A percentile compares a stretch with the other conserved stretches of the same genome.
phyloP scores from a whole-genome alignment of 768 basidiomycete genomes.

The Erythrobasidium yunnanense region DNA sequence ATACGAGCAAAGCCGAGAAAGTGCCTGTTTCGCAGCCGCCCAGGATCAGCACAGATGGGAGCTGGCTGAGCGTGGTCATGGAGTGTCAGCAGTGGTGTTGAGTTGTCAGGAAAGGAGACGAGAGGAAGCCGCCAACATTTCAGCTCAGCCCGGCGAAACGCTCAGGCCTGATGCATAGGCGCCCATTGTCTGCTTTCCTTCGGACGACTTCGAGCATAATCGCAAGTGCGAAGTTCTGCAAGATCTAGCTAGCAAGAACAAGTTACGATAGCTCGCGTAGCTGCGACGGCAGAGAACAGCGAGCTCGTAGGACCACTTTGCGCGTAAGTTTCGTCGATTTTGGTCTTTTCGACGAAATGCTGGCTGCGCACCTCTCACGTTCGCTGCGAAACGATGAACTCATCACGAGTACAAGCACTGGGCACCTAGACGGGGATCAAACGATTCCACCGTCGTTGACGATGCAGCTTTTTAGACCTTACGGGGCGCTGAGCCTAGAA shows the following conservation, averaged over 20 bases:
- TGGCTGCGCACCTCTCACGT: neutral
- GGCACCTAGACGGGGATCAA: neutral
- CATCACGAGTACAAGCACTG: neutral
- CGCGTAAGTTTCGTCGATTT: no score
- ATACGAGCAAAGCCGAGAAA: constrained; percentile 1
- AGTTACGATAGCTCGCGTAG: no score
- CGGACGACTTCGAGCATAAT: no score
- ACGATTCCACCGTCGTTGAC: neutral
- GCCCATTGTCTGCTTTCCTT: no score
- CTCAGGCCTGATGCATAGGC: no score
- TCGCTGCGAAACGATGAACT: neutral
- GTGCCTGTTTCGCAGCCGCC: neutral
- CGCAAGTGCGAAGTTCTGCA: no score
- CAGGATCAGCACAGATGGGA: constrained; percentile 1
- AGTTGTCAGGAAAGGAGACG: neutral
- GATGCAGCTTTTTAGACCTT: neutral
- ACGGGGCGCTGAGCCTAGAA: neutral
- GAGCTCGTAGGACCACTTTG: no score
- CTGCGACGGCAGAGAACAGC: no score
- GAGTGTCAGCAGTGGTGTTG: neutral
- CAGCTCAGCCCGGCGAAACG: no score
- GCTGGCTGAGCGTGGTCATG: neutral
- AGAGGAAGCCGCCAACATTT: neutral
- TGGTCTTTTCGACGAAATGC: no score
- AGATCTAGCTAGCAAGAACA: no score